phyloP scores from a whole-genome alignment of 768 basidiomycete species.

The Leccinellum luteum region DNA sequence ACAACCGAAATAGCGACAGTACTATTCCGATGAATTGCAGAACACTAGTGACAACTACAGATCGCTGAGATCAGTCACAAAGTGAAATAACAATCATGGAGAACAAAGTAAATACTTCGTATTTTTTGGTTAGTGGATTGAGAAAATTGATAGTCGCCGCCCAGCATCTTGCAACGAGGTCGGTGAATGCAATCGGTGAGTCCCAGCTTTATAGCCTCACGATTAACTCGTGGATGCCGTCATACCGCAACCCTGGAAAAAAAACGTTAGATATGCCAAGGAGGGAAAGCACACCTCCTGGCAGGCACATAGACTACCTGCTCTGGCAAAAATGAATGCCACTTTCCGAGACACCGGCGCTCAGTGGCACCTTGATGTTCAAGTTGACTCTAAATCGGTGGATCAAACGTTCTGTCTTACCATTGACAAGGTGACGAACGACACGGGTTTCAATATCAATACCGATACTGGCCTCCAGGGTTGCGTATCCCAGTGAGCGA shows the following conservation, averaged over 20 bases:
- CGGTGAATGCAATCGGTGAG: not conserved
- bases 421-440: not conserved
- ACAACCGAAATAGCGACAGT: conserved; percentile 16
- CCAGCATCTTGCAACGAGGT: conserved; percentile 3
- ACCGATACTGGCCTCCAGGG: conserved; percentile 37
- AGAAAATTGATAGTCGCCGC: conserved; percentile 9
- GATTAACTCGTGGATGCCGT: not conserved
- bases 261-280: not conserved
- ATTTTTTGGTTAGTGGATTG: conserved; percentile 6
- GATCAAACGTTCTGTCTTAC: not conserved
- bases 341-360: not conserved
- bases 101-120: conserved; percentile 6
- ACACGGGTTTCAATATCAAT: not conserved
- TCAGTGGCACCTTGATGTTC: not conserved
- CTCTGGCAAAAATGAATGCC: not conserved
- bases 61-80: not conserved
- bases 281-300: not conserved
- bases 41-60: conserved; percentile 5
- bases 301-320: not conserved
- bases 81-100: not conserved
- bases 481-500: conserved; percentile 92
- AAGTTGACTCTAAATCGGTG: not conserved
- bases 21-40: conserved; percentile 13
- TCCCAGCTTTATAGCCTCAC: conserved; percentile 1
- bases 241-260: conserved; percentile 1